Evolutionary conservation across 2,329 filamentous ascomycete species (phyloP).

Genomic region (Arthroderma sp.): DNA sequence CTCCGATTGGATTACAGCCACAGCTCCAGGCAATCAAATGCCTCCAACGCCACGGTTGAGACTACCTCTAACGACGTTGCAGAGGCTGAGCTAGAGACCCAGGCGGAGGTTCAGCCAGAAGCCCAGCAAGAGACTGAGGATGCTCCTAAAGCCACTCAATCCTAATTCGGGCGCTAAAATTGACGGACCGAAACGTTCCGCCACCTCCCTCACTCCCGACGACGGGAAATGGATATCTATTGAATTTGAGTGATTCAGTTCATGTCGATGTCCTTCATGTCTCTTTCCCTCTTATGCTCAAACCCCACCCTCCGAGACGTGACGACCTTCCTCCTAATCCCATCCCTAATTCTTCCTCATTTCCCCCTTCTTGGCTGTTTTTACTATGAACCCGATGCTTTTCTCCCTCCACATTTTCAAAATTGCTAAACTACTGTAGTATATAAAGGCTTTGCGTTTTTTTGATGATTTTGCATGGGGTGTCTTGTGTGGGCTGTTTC

Average conservation of each 20-base stretch:
- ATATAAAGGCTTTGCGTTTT: constrained; percentile 2
- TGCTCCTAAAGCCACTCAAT: background rate
- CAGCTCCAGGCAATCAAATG: background rate
- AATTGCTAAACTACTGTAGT: constrained; percentile 1
- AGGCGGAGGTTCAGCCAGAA: background rate
- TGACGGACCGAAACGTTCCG: background rate
- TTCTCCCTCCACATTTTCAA: background rate
- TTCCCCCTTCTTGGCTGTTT: background rate
- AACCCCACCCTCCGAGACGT: background rate
- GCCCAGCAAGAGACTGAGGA: background rate
- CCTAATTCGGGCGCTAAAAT: background rate
- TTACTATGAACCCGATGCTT: background rate
- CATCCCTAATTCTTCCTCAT: background rate
- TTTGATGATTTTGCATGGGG: background rate
- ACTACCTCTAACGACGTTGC: too few species aligned
- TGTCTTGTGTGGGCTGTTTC: background rate
- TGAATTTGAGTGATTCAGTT: background rate
- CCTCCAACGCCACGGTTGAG: too few species aligned
- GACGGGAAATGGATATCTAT: background rate
- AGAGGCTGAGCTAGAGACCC: background rate
- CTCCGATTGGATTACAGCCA: constrained; percentile 53
- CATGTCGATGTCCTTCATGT: background rate
- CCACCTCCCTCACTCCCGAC: background rate
- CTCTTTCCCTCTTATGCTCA: background rate
- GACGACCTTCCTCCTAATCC: background rate